phyloP scores from a whole-genome alignment of 352 stramenopile genomes.

The Phytopythium boreale region DNA sequence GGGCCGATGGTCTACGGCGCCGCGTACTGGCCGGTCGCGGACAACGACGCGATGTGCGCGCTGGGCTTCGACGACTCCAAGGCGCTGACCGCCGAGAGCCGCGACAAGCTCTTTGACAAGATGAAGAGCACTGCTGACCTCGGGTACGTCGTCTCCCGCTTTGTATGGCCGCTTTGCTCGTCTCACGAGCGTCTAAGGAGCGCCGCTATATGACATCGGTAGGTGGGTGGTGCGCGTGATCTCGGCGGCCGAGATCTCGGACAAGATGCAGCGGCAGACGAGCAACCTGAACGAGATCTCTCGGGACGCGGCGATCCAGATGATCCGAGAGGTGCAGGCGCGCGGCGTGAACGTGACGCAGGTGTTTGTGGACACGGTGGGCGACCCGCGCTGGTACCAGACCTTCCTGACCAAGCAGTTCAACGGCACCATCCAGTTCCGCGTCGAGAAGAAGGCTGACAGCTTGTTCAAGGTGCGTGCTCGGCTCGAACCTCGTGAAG shows the following conservation, averaged over 20 bases:
- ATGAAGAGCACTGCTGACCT: constrained; percentile 70
- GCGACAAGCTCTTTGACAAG: constrained; percentile 87
- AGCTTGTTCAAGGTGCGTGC: constrained; percentile 90
- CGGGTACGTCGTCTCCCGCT: constrained; percentile 33
- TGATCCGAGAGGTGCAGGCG: constrained; percentile 89
- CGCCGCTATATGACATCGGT: neutral
- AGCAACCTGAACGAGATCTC: constrained; percentile 94
- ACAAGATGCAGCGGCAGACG: constrained; percentile 92
- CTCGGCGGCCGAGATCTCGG: constrained; percentile 91
- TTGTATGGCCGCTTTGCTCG: neutral
- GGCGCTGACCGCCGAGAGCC: constrained; percentile 81
- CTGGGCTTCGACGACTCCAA: constrained; percentile 96
- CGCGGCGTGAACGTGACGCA: constrained; percentile 85
- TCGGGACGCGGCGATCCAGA: constrained; percentile 90
- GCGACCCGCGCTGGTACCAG: constrained; percentile 90
- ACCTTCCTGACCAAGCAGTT: constrained; percentile 91
- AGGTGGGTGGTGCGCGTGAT: constrained; percentile 91
- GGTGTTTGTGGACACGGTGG: constrained; percentile 95
- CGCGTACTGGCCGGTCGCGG: constrained; percentile 86
- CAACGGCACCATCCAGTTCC: constrained; percentile 87
- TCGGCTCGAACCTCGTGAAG: neutral
- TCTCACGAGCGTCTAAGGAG: neutral
- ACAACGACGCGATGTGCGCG: constrained; percentile 74
- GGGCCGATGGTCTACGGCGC: constrained; percentile 95
- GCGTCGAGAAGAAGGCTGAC: constrained; percentile 96